phyloP scores from a whole-genome alignment of 2,329 filamentous ascomycete genomes.

The Apiospora kogelbergensis region DNA sequence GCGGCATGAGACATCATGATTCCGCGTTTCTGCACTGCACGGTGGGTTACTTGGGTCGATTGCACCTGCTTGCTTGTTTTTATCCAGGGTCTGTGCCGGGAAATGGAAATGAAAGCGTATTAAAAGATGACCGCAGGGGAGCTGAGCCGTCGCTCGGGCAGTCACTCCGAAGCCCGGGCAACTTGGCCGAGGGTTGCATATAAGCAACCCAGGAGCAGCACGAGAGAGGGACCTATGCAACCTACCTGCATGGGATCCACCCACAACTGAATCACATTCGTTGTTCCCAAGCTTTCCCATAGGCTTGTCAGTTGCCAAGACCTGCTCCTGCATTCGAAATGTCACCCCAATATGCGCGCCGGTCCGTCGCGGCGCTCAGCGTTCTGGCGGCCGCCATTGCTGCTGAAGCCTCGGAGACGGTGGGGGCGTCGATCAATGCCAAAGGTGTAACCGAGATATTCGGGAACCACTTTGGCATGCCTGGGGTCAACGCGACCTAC shows the following conservation, averaged over 20 bases:
- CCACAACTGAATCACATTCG: not conserved
- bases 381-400: not conserved
- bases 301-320: not conserved
- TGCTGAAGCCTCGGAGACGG: not conserved
- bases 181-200: not conserved
- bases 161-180: not conserved
- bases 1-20: not conserved
- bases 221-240: not conserved
- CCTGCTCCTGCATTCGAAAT: not conserved
- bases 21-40: not conserved
- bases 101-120: not conserved
- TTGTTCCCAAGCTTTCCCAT: not conserved
- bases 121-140: not conserved
- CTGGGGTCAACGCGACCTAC: not conserved
- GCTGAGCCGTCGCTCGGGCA: not conserved
- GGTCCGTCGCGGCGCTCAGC: not conserved
- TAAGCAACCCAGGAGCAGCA: not conserved
- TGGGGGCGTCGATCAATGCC: not conserved
- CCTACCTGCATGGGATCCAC: not conserved
- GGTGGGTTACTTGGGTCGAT: not conserved
- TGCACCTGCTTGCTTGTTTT: not conserved
- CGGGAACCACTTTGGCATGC: not conserved
- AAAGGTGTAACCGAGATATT: not conserved
- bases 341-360: not conserved
- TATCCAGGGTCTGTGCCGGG: not conserved